A percentile compares a stretch with the other conserved stretches of the same genome.
Evolutionary conservation across 2,329 filamentous ascomycete genomes (phyloP).

Genomic region (Chaetomiaceae sp.): DNA sequence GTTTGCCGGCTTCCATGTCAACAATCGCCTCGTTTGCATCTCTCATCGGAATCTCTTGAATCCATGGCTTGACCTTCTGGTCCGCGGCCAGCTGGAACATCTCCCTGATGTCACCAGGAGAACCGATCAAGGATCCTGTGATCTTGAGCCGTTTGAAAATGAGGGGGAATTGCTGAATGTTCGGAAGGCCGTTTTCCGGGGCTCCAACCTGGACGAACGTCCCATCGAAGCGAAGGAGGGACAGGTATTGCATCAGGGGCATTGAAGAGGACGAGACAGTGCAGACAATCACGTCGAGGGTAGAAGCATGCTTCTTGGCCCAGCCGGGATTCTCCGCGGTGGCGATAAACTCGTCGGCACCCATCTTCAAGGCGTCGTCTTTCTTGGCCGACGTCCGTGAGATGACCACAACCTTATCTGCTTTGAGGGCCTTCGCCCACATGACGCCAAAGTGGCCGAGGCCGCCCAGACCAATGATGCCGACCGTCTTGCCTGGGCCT

Average conservation of each 20-base stretch:
- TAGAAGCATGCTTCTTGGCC: slow-evolving; percentile 46
- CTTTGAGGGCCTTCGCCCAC: slow-evolving; percentile 63
- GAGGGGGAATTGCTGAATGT: slow-evolving; percentile 53
- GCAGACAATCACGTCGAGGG: slow-evolving; percentile 56
- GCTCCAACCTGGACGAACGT: slow-evolving; percentile 28
- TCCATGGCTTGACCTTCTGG: slow-evolving; percentile 54
- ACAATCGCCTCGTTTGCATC: slow-evolving; percentile 54
- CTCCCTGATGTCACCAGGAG: slow-evolving; percentile 54
- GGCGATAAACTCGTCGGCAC: slow-evolving; percentile 48
- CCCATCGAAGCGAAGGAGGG: slow-evolving; percentile 59
- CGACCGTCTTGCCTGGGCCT: slow-evolving; percentile 64
- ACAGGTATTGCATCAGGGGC: slow-evolving; percentile 60
- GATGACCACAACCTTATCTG: slow-evolving; percentile 57
- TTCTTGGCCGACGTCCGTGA: slow-evolving; percentile 51
- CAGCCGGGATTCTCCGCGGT: slow-evolving; percentile 51
- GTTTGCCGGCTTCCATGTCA: slow-evolving; percentile 54
- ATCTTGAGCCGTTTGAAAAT: slow-evolving; percentile 53
- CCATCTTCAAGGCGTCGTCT: slow-evolving; percentile 53
- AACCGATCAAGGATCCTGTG: slow-evolving; percentile 45
- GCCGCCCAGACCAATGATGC: slow-evolving; percentile 64
- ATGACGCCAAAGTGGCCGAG: slow-evolving; percentile 66
- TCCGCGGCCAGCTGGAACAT: slow-evolving; percentile 59
- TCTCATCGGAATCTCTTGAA: slow-evolving; percentile 52
- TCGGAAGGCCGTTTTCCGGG: slow-evolving; percentile 52
- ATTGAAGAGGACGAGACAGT: slow-evolving; percentile 52